Base-by-base conservation (phyloP, 345 rosid species). In the Mangifera indica region DNA sequence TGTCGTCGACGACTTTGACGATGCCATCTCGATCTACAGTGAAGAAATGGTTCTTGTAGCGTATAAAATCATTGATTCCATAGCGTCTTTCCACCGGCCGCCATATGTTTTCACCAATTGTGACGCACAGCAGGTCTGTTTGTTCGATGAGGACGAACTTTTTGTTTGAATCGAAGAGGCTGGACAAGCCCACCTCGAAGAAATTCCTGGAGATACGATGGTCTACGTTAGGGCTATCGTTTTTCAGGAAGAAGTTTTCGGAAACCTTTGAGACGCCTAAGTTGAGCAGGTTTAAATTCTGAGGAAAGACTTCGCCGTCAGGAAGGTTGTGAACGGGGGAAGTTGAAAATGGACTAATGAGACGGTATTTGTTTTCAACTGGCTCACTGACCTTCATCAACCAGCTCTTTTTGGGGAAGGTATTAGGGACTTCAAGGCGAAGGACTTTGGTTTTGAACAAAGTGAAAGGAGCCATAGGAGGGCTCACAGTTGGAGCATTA, bases 381-480 rank as follows among this genome's bases (percentile, higher is more conserved):
- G 49, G 62, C 26, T 78, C 77, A 40, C 64, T 63, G 1, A 78
- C 71, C 61, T 73, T 73, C 40, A 78, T 48, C 62, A 78, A 52
- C 71, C 77, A 63, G 66, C 57, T 56, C 24, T 46, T 61, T 25
- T 22, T 37, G 2, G 74, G 60, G 22, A 8, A 12, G 61, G 32
- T 4, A 7, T 21, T 44, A 7, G 37, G 55, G 7, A 37, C 32
- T 63, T 26, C 71, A 11, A 77, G 72, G 62, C 71, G 56, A 25
- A 44, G 69, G 40, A 73, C 62, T 1, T 20, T 63, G 20, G 24
- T 24, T 10, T 55, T 22, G 0, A 62, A 45, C 17, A 77, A 13
- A 34, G 22, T 2, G 53, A 67, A 67, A 12, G 55, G 10, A 56
- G 15, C 12, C 7, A 29, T 0, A 9, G 66, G 0, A 1, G 7